A percentile compares a stretch with the other conserved stretches of the same genome.
These are phyloP conservation scores for Xylaria intraflava DNA, from an alignment of 495 filamentous ascomycete species.

Conservation along the genomic window DNA sequence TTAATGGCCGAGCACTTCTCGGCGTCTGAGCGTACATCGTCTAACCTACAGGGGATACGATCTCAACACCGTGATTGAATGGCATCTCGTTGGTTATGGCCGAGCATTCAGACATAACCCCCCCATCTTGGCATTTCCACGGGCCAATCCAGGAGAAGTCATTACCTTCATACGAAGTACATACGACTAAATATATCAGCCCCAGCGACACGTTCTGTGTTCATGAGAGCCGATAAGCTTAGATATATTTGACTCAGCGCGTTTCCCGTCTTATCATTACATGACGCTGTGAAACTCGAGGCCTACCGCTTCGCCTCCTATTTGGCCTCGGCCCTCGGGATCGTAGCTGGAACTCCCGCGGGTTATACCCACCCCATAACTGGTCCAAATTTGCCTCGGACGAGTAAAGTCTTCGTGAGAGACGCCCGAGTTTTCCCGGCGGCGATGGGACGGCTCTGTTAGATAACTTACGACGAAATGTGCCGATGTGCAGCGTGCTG, in stretches of 20 bases:
- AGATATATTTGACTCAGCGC: not conserved
- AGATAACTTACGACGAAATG: not conserved
- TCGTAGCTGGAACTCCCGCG: not conserved
- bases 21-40: too few relatives aligned
- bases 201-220: too few relatives aligned
- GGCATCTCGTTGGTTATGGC: too few relatives aligned
- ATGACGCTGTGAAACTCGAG: constrained; percentile 4
- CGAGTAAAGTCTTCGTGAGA: not conserved
- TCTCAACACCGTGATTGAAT: too few relatives aligned
- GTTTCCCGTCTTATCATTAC: not conserved
- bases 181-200: too few relatives aligned
- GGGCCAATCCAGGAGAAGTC: not conserved
- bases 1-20: too few relatives aligned
- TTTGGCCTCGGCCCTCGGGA: not conserved
- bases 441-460: not conserved
- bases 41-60: too few relatives aligned
- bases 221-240: not conserved
- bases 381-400: not conserved
- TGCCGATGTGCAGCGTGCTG: not conserved
- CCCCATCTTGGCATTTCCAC: too few relatives aligned
- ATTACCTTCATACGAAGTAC: not conserved
- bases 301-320: not conserved
- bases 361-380: not conserved
- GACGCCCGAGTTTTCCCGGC: not conserved
- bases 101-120: not conserved